These are phyloP conservation scores for Pseudozyma tsukubaensis DNA, from an alignment of 1,284 basidiomycete genomes.

Conservation along the genomic window DNA sequence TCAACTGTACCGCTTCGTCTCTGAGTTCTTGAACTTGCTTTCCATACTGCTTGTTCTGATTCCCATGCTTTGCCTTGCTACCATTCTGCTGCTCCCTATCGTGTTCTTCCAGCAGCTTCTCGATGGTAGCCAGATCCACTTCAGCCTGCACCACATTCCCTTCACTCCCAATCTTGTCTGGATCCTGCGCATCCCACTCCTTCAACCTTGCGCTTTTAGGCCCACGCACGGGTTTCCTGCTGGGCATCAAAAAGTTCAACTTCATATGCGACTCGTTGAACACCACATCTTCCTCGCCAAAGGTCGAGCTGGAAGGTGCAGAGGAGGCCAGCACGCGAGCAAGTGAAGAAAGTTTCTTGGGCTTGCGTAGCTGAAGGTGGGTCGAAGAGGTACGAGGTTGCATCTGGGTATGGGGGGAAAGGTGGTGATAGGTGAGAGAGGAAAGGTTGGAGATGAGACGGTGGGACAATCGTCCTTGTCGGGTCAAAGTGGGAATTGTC, in stretches of 20 bases:
- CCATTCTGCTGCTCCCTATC: neutral
- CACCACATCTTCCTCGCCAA: constrained; percentile 3
- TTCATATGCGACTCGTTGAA: constrained; percentile 23
- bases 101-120: constrained; percentile 17
- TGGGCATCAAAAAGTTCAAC: constrained; percentile 25
- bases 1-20: constrained; percentile 23
- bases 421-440: constrained; percentile 62
- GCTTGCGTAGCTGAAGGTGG: constrained; percentile 7
- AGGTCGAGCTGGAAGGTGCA: neutral
- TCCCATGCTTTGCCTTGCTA: neutral
- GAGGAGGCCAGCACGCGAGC: constrained; percentile 29
- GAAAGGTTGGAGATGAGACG: constrained; percentile 47
- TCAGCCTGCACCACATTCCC: constrained; percentile 29
- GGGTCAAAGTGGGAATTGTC: neutral
- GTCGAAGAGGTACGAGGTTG: constrained; percentile 22
- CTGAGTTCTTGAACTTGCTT: constrained; percentile 28
- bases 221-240: constrained; percentile 40
- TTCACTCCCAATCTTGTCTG: constrained; percentile 24
- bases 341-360: constrained; percentile 24
- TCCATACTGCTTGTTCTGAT: neutral
- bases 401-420: constrained; percentile 64
- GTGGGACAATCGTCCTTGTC: constrained; percentile 36
- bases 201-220: constrained; percentile 16
- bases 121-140: constrained; percentile 17
- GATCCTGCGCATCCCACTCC: constrained; percentile 50